Conservation (phyloP, 805 yeast species). For the Candida easanensis region DNA sequence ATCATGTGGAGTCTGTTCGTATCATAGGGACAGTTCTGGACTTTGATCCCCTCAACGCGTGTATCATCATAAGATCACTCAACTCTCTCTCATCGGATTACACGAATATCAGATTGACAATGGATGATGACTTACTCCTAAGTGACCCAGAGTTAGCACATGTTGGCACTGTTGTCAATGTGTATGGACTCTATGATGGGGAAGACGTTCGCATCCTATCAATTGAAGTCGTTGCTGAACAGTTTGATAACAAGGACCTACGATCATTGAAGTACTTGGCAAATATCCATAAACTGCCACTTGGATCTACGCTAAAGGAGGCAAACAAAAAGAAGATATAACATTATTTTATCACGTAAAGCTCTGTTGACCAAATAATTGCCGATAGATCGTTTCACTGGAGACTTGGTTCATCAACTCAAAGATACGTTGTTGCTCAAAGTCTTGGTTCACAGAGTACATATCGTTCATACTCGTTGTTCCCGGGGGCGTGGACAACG, state of each 20-base stretch:
- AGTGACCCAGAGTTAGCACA: constrained; percentile 19
- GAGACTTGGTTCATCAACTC: constrained; percentile 61
- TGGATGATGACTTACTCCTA: constrained; percentile 15
- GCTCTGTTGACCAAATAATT: constrained; percentile 42
- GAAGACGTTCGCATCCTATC: constrained; percentile 6
- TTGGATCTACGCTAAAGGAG: background rate
- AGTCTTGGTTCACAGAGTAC: constrained; percentile 15
- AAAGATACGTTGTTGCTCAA: constrained; percentile 54
- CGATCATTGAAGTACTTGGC: constrained; percentile 9
- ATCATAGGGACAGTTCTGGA: constrained; percentile 22
- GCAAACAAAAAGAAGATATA: background rate
- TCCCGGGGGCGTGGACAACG: constrained; percentile 24
- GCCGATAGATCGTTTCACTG: constrained; percentile 65
- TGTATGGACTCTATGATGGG: constrained; percentile 19
- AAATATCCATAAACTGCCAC: constrained; percentile 7
- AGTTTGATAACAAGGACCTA: constrained; percentile 4
- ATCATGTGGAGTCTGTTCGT: constrained; percentile 19
- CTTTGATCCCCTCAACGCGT: constrained; percentile 15
- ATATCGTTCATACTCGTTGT: background rate
- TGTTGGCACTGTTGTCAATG: constrained; percentile 22
- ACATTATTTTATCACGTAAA: constrained; percentile 5
- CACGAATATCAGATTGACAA: constrained; percentile 7
- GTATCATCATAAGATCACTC: constrained; percentile 17
- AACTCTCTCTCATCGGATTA: constrained; percentile 10
- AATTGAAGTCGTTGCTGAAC: constrained; percentile 11